Evolutionary conservation across 805 yeast species (phyloP).

Genomic region (Wickerhamomyces queroliae): DNA sequence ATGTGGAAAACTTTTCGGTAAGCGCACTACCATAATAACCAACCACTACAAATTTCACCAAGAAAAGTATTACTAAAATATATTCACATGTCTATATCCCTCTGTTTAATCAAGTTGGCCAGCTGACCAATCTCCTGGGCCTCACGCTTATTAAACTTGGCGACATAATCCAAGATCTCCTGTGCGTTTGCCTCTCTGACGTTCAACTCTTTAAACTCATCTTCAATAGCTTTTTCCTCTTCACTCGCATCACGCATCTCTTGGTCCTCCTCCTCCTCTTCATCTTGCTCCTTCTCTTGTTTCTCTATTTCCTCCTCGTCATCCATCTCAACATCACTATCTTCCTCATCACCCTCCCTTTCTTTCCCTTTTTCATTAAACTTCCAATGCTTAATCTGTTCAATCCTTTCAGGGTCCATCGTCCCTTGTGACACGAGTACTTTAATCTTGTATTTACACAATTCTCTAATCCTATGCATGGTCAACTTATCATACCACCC

Average conservation of each 20-base stretch:
- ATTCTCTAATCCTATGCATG: slow-evolving; percentile 57
- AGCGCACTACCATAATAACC: not conserved
- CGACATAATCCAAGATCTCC: slow-evolving; percentile 15
- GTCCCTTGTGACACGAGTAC: slow-evolving; percentile 43
- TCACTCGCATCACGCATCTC: no score
- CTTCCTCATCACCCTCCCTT: slow-evolving; percentile 12
- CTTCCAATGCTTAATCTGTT: slow-evolving; percentile 27
- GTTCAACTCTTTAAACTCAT: slow-evolving; percentile 24
- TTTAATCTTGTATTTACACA: slow-evolving; percentile 67
- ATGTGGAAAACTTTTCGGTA: not conserved
- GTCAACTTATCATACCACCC: slow-evolving; percentile 77
- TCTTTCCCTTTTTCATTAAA: slow-evolving; percentile 10
- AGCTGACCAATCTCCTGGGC: slow-evolving; percentile 15
- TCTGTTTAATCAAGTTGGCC: slow-evolving; percentile 13
- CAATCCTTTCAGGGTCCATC: slow-evolving; percentile 36
- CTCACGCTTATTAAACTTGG: slow-evolving; percentile 19
- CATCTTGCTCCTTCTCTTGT: slow-evolving; percentile 24
- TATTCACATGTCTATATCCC: slow-evolving; percentile 4
- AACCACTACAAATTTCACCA: not conserved
- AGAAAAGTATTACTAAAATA: not conserved
- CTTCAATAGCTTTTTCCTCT: no score
- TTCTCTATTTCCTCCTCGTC: slow-evolving; percentile 27
- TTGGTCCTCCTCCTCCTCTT: slow-evolving; percentile 26
- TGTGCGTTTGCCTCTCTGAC: slow-evolving; percentile 17
- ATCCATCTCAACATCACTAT: slow-evolving; percentile 20